Base-by-base conservation (phyloP, 2,329 filamentous ascomycete genomes). In the Claviceps paspali region DNA sequence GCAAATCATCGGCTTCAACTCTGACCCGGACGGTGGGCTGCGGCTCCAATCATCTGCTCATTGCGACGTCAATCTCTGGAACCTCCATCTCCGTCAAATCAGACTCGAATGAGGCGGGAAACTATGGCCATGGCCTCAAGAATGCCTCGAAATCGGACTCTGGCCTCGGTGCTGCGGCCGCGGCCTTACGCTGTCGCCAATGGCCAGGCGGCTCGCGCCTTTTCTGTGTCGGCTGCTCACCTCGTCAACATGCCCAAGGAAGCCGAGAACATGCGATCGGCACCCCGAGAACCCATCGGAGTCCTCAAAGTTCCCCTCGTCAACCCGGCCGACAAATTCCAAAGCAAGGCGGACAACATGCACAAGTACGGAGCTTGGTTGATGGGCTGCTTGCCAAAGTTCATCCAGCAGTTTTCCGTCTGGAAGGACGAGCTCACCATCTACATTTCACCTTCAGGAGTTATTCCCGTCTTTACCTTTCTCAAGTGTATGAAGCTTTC, bases 391-490 rank as follows among this genome's bases (percentile, higher is more conserved):
- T 64, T 98, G 54, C 92, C 91, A 52, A 96, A 95, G 70, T 95
- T 94, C 64, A 76, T 98, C 52, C 92, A 98, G 67, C 91, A 98
- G 65, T 96, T 96, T 67, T 93, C 87, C 10, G 88, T 98, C 39
- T 98, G 91, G 91, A 98, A 98, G 67, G 91, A 98, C 57, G 91
- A 98, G 64, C 76, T 98, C 56, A 86, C 82, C 50, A 84, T 95
- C 59, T 88, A 92, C 63, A 91, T 96, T 54, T 70, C 84, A 33
- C 91, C 91, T 1, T 65, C 82, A 27, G 91, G 85, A 48, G 77
- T 96, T 50, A 75, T 95, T 49, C 91, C 91, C 28, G 82, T 93
- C 52, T 87, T 98, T 61, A 76, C 73, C 43, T 98, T 98, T 67
- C 71, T 98, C 52, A 96, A 96, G 67, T 75, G 74, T 76, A 55